A percentile compares a stretch with the other conserved stretches of the same genome.
These are phyloP conservation scores for Sugiyamaella chiloensis DNA, from an alignment of 805 yeast species.

Conservation along the genomic window DNA sequence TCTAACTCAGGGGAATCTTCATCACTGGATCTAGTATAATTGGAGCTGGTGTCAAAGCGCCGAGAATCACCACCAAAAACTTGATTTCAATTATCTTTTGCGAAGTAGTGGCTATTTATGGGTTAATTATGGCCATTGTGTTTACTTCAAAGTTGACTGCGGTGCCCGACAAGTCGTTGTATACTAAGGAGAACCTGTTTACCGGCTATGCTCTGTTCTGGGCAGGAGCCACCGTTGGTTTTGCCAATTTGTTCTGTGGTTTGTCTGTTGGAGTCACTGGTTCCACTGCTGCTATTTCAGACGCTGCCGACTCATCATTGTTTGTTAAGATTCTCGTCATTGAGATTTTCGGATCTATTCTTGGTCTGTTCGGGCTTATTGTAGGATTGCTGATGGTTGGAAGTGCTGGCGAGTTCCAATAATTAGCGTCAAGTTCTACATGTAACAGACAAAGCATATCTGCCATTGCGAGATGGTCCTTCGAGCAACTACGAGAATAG, in stretches of 20 bases:
- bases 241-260: constrained; percentile 93
- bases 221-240: constrained; percentile 97
- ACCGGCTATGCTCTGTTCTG: constrained; percentile 91
- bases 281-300: constrained; percentile 96
- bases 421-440: too few relatives aligned
- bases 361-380: constrained; percentile 95
- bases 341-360: constrained; percentile 94
- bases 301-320: constrained; percentile 93
- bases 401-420: constrained; percentile 84
- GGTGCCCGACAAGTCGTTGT: constrained; percentile 58
- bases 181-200: constrained; percentile 80
- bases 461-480: too few relatives aligned
- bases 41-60: constrained; percentile 98
- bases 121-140: constrained; percentile 95
- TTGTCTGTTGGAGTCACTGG: constrained; percentile 97
- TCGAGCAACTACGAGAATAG: too few relatives aligned
- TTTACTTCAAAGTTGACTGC: constrained; percentile 82
- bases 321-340: constrained; percentile 95
- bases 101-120: constrained; percentile 98
- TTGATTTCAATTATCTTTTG: constrained; percentile 95
- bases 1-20: constrained; percentile 66
- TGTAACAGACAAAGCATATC: too few relatives aligned
- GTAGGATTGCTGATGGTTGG: constrained; percentile 97
- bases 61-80: constrained; percentile 95
- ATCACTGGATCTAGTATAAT: constrained; percentile 90